These are phyloP conservation scores for Podaxis sp. DNA, from an alignment of 768 basidiomycete genomes.

Conservation along the genomic window DNA sequence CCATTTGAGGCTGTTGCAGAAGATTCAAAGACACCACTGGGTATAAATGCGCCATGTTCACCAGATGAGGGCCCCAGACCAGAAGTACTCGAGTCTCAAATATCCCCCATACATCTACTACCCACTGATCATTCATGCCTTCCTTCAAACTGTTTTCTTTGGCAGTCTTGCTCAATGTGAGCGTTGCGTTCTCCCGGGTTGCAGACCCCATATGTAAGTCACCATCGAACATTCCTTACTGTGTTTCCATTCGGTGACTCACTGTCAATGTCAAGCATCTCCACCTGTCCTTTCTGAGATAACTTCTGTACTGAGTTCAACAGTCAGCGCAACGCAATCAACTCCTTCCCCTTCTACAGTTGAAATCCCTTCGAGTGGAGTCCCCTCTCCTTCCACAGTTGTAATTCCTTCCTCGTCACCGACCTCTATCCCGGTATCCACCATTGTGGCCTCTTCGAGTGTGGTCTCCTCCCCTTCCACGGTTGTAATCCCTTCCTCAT, in stretches of 20 bases:
- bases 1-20: background rate
- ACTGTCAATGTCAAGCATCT: background rate
- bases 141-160: constrained; percentile 2
- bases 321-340: no score
- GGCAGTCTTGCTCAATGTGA: background rate
- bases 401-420: no score
- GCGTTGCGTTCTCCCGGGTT: background rate
- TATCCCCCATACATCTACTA: background rate
- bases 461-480: no score
- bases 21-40: background rate
- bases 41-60: background rate
- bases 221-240: background rate
- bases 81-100: background rate
- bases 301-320: no score
- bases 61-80: background rate
- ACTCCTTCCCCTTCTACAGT: no score
- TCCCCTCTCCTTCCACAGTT: no score
- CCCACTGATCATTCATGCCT: background rate
- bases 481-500: no score
- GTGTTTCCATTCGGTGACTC: background rate
- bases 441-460: no score
- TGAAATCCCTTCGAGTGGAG: no score
- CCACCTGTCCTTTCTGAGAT: background rate
- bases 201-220: background rate
- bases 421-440: no score